phyloP scores from a whole-genome alignment of 2,329 filamentous ascomycete genomes.

The Mariannaea sp. region DNA sequence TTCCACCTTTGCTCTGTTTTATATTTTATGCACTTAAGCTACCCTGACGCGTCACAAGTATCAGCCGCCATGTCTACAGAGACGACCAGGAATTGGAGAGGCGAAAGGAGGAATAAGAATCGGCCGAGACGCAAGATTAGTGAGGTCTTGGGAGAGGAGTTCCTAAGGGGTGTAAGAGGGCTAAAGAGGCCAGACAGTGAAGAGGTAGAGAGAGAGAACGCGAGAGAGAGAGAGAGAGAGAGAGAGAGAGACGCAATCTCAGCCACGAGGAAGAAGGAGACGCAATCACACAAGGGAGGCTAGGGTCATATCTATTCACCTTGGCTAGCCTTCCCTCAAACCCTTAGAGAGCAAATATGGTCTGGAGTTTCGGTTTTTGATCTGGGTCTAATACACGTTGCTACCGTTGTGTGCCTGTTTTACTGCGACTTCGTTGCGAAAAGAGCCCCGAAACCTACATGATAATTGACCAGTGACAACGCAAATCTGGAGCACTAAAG shows the following conservation, averaged over 20 bases:
- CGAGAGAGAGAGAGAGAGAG: conserved; percentile 23
- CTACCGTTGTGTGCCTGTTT: conserved; percentile 33
- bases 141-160: no score
- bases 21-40: conserved; percentile 33
- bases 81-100: conserved; percentile 17
- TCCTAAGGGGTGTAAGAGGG: no score
- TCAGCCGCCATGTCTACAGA: conserved; percentile 23
- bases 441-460: conserved; percentile 17
- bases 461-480: conserved; percentile 4
- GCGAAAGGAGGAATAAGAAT: conserved; percentile 8
- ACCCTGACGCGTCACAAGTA: conserved; percentile 27
- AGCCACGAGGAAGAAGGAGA: conserved; percentile 30
- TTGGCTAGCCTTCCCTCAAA: conserved; percentile 34
- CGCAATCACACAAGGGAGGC: conserved; percentile 28
- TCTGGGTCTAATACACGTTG: conserved; percentile 51
- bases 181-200: not conserved
- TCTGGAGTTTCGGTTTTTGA: conserved; percentile 54
- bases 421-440: conserved; percentile 18
- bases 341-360: conserved; percentile 50
- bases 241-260: conserved; percentile 28
- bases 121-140: not conserved
- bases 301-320: conserved; percentile 36
- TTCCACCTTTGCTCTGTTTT: conserved; percentile 31
- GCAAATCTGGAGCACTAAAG: not conserved
- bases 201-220: conserved; percentile 13